Evolutionary conservation across 805 yeast genomes (phyloP).

Genomic region (Saccharomycopsis fibuligera): DNA sequence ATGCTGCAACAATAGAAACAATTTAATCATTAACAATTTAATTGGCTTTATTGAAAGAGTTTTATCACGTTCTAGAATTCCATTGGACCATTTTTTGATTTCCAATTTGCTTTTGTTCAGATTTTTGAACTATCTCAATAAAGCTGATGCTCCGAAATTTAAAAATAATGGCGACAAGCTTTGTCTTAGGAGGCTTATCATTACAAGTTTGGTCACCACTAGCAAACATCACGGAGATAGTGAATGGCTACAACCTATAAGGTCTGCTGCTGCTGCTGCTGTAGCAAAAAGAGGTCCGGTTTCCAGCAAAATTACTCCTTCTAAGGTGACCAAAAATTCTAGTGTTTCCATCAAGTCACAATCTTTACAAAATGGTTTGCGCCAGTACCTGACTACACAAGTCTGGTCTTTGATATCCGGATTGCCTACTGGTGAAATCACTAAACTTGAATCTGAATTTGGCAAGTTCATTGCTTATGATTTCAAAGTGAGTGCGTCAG

Average conservation of each 20-base stretch:
- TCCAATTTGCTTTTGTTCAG: slow-evolving; percentile 13
- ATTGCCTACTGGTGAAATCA: slow-evolving; percentile 9
- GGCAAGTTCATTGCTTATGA: slow-evolving; percentile 7
- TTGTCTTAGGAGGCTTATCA: slow-evolving; percentile 18
- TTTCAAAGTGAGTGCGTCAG: slow-evolving; percentile 3
- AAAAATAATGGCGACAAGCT: slow-evolving; percentile 9
- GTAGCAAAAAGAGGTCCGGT: too few relatives aligned
- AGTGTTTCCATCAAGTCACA: not conserved
- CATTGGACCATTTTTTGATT: slow-evolving; percentile 15
- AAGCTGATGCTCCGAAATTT: not conserved
- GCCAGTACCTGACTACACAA: slow-evolving; percentile 6
- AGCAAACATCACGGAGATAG: not conserved
- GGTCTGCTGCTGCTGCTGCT: not conserved
- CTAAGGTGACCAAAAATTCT: not conserved
- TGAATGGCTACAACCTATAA: too few relatives aligned
- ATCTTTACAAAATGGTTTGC: not conserved
- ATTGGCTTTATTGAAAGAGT: slow-evolving; percentile 16
- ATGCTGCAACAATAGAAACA: slow-evolving; percentile 20
- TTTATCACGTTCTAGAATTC: slow-evolving; percentile 9
- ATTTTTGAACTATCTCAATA: slow-evolving; percentile 1
- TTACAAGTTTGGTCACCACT: slow-evolving; percentile 10
- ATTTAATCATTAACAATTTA: slow-evolving; percentile 19
- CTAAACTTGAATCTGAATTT: slow-evolving; percentile 6
- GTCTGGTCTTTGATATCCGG: slow-evolving; percentile 19
- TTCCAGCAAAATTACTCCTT: not conserved